phyloP scores from a whole-genome alignment of 2,329 filamentous ascomycete genomes.

The Arthroderma uncinatum region DNA sequence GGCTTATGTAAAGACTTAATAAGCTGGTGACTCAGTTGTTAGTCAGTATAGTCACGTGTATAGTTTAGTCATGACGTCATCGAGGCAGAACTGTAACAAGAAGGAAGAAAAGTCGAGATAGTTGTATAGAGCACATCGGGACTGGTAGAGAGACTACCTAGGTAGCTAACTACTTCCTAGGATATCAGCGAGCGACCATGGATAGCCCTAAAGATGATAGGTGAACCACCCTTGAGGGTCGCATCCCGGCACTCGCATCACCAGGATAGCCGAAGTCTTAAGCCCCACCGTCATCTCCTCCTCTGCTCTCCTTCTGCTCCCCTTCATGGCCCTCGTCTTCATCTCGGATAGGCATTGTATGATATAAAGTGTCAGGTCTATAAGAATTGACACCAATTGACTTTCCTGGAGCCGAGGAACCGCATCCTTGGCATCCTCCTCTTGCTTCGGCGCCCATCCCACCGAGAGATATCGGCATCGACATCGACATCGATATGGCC shows the following conservation, averaged over 20 bases:
- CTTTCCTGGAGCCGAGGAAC: background rate
- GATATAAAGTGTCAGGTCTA: too few species aligned
- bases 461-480: background rate
- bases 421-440: background rate
- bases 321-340: too few species aligned
- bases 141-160: too few species aligned
- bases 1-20: background rate
- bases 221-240: too few species aligned
- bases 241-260: background rate
- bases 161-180: too few species aligned
- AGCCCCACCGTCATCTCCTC: background rate
- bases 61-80: background rate
- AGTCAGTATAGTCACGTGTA: background rate
- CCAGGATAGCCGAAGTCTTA: background rate
- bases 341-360: too few species aligned
- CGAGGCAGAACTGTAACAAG: background rate
- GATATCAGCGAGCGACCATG: background rate
- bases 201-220: too few species aligned
- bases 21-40: background rate
- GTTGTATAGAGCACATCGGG: background rate
- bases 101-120: background rate
- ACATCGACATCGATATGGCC: conserved; percentile 9
- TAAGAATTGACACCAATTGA: background rate
- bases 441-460: too few species aligned
- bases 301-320: background rate